Evolutionary conservation across 352 stramenopile species (phyloP), one percentile per base, ranked within the genome.

Genomic region (Peronospora belbahrii): DNA sequence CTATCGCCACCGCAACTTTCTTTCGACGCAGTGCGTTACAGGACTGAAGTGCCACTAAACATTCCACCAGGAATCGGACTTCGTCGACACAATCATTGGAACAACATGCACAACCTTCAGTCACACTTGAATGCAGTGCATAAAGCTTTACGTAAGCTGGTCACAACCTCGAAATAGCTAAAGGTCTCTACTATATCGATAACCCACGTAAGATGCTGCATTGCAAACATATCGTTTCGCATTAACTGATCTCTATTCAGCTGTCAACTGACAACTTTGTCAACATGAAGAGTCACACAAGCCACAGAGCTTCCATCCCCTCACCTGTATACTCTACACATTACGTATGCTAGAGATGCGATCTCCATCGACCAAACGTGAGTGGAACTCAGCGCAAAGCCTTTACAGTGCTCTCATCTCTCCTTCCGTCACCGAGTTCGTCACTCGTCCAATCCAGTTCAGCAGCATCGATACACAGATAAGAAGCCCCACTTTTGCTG

Each of bases 291-390:
- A 6, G 11, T 9, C 24, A 28, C 6, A 11, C 6, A 28, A 28
- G 24, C 9, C 23, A 20, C 37, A 43, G 33, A 55, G 31, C 6
- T 25, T 24, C 37, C 18, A 14, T 7, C 23, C 7, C 30, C 7
- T 32, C 32, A 39, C 17, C 42, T 6, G 11, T 39, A 17, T 34
- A 56, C 43, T 64, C 43, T 64, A 64, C 48, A n/a, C 37, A 28
- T 56, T 64, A 59, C 56, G 41, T 45, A 51, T 38, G 42, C 38
- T 57, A 47, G 54, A 41, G 48, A 40, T 59, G 48, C 42, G 42
- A 36, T 59, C 45, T 51, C 49, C 48, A 64, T 51, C 59, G 38
- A 34, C 55, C 20, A 42, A 32, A 19, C 48, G 15, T 17, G 23
- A 52, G 50, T 47, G 41, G 49, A 52, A 45, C 42, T 28, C 32